Evolutionary conservation across 2,329 filamentous ascomycete genomes (phyloP).

Genomic region (Diaporthe destruens): DNA sequence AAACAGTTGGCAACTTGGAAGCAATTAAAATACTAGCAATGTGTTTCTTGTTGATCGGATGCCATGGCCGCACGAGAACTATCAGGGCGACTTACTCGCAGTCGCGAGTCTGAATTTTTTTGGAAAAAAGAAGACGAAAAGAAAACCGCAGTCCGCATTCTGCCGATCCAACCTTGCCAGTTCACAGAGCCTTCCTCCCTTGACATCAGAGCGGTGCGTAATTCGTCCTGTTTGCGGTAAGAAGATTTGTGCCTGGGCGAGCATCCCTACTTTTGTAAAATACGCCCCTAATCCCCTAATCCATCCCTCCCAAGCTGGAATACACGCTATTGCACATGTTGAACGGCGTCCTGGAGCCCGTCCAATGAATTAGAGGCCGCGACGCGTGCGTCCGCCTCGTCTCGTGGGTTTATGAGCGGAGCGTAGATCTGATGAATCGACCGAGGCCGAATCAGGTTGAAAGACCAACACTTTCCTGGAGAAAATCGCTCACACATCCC

Average conservation of each 20-base stretch:
- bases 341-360: slow-evolving; percentile 35
- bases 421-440: slow-evolving; percentile 13
- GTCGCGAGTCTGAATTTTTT: slow-evolving; percentile 23
- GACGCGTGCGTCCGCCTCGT: neutral
- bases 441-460: neutral
- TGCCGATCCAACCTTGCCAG: slow-evolving; percentile 39
- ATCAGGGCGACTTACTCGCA: slow-evolving; percentile 17
- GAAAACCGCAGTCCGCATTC: slow-evolving; percentile 20
- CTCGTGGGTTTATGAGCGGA: neutral
- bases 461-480: neutral
- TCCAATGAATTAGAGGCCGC: slow-evolving; percentile 15
- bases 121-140: slow-evolving; percentile 19
- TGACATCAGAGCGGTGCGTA: slow-evolving; percentile 13
- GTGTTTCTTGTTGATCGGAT: slow-evolving; percentile 29
- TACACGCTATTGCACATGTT: slow-evolving; percentile 40
- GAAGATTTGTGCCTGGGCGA: slow-evolving; percentile 26
- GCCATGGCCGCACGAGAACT: slow-evolving; percentile 19
- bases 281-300: slow-evolving; percentile 5
- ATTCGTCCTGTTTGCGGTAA: slow-evolving; percentile 11
- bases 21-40: slow-evolving; percentile 18
- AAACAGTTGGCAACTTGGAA: neutral
- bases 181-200: slow-evolving; percentile 3
- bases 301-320: slow-evolving; percentile 9
- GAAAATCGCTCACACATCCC: slow-evolving; percentile 58
- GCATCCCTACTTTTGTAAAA: slow-evolving; percentile 27